phyloP scores from a whole-genome alignment of 345 rosid species.

The Hevea brasiliensis region DNA sequence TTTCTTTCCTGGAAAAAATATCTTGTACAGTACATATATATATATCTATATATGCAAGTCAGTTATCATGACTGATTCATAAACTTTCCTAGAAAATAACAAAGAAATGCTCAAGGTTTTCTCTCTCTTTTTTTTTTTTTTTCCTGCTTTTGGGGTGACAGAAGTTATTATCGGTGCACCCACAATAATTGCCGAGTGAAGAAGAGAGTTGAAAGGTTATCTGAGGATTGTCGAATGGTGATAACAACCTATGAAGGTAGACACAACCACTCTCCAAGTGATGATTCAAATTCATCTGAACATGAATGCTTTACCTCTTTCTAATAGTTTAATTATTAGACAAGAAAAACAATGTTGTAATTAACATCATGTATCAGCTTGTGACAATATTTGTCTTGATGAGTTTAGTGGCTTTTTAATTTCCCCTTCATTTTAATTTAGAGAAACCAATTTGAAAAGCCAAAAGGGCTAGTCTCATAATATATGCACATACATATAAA shows the following conservation, averaged over 20 bases:
- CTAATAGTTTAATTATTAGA: slow-evolving; percentile 17
- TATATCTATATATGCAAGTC: no score
- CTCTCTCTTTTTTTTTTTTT: background rate
- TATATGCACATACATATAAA: no score
- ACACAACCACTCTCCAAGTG: slow-evolving; percentile 86
- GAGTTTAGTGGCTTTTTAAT: slow-evolving; percentile 2
- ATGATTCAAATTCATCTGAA: slow-evolving; percentile 79
- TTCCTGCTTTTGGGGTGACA: slow-evolving; percentile 20
- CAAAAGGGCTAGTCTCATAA: no score
- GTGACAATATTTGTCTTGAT: background rate
- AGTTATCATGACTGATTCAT: no score
- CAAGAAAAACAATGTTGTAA: background rate
- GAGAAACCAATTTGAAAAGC: no score
- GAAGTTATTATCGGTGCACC: slow-evolving; percentile 91
- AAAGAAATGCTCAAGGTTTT: no score
- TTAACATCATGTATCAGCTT: slow-evolving; percentile 2
- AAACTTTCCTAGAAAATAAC: background rate
- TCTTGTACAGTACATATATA: no score
- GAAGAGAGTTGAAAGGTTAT: slow-evolving; percentile 92
- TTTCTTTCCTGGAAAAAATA: no score
- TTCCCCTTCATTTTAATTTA: background rate
- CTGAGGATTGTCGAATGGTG: slow-evolving; percentile 97
- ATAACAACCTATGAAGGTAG: slow-evolving; percentile 98
- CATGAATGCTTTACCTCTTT: slow-evolving; percentile 70
- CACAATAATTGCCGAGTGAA: slow-evolving; percentile 86